A percentile compares a stretch with the other conserved stretches of the same genome.
Conservation (phyloP, 352 stramenopile species). For the Phytophthora constricta region DNA sequence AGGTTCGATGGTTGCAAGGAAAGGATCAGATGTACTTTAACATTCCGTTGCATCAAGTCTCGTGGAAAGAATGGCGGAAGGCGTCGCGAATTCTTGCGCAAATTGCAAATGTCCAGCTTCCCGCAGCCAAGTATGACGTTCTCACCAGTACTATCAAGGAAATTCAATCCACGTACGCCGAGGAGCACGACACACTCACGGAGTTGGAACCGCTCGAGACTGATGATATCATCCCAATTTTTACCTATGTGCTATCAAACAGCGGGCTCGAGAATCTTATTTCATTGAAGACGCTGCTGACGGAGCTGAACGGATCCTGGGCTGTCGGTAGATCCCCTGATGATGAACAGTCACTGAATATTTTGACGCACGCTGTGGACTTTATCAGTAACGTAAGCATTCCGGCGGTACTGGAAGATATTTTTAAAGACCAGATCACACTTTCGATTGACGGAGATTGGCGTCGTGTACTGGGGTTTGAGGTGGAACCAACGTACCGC, state of each 20-base stretch:
- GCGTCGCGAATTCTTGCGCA: slow-evolving; percentile 76
- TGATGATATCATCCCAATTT: slow-evolving; percentile 90
- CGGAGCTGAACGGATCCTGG: slow-evolving; percentile 77
- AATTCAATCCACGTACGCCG: slow-evolving; percentile 78
- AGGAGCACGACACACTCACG: slow-evolving; percentile 69
- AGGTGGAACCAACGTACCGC: slow-evolving; percentile 84
- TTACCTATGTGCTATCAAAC: slow-evolving; percentile 90
- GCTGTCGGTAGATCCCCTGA: slow-evolving; percentile 64
- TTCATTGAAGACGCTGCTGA: slow-evolving; percentile 78
- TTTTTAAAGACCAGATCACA: slow-evolving; percentile 92
- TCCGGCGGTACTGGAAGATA: slow-evolving; percentile 87
- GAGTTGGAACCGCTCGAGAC: slow-evolving; percentile 71
- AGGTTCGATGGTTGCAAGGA: slow-evolving; percentile 89
- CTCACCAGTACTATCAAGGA: slow-evolving; percentile 74
- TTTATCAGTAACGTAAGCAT: slow-evolving; percentile 90
- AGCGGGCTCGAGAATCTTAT: slow-evolving; percentile 86
- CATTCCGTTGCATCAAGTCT: slow-evolving; percentile 83
- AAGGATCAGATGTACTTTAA: slow-evolving; percentile 92
- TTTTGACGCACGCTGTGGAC: slow-evolving; percentile 83
- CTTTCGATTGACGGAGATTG: slow-evolving; percentile 89
- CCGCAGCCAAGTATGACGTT: slow-evolving; percentile 83
- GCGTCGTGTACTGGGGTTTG: slow-evolving; percentile 80
- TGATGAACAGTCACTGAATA: slow-evolving; percentile 68
- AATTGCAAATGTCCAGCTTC: slow-evolving; percentile 54
- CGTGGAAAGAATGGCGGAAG: slow-evolving; percentile 85